Conservation (phyloP, 2,329 filamentous ascomycete genomes). For the Zymoseptoria ardabiliae region DNA sequence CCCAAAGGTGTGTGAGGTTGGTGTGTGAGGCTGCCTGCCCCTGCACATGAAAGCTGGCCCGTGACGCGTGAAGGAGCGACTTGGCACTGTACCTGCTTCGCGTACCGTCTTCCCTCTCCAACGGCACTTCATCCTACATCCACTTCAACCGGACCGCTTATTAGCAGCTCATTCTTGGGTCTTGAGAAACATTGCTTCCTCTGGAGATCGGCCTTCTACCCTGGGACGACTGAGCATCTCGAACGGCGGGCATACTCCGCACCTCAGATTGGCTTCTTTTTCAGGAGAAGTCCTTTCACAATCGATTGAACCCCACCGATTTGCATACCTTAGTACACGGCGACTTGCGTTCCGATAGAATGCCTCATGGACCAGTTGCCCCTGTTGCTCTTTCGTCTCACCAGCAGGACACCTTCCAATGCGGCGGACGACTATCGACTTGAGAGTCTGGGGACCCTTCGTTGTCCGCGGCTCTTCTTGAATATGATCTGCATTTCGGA, state of each 20-base stretch:
- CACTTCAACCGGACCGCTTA: neutral
- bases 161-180: neutral
- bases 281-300: neutral
- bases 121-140: neutral
- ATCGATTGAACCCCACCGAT: neutral
- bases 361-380: neutral
- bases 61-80: neutral
- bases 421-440: neutral
- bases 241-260: neutral
- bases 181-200: neutral
- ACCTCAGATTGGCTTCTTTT: neutral
- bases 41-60: neutral
- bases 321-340: neutral
- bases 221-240: no score
- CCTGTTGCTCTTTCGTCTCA: neutral
- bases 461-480: neutral
- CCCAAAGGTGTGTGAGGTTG: neutral
- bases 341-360: neutral
- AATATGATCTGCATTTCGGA: neutral
- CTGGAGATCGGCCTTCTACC: no score
- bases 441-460: neutral
- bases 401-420: neutral
- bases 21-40: neutral
- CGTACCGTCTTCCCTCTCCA: no score
- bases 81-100: no score